Base-by-base conservation (phyloP, 257 asterid genomes). In the Mitragyna speciosa region DNA sequence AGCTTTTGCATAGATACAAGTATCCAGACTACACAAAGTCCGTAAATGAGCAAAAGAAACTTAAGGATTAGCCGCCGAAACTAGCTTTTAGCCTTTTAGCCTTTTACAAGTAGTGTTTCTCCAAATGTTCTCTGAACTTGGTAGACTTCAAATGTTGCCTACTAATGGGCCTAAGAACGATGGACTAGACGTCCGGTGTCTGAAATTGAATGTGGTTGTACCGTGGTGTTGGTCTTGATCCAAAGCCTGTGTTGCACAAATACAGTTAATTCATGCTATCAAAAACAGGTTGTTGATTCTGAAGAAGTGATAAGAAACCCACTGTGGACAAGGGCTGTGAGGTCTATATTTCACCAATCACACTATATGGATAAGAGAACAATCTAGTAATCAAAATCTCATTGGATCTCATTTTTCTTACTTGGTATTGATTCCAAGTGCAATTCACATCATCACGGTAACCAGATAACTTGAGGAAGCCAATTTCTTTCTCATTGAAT, bases 361-460 rank as follows among this genome's bases (percentile, higher is more conserved):
- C 88, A 83, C 84, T 72, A 83, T 86, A 24, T 26, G 82, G 96
- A 90, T 91, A 94, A 91, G 92, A 87, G 74, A 84, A 88, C 82
- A 89, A 91, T 91, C 96, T 84, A 70, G n/a, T 82, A 78, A 70
- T 79, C 84, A 77, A 74, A 75, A 41, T 82, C 82, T 81, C 43
- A 90, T 89, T 90, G 93, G 91, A 30, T 83, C 85, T 58, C 87
- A 43, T 54, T 72, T 72, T 76, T 7, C 71, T 28, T 30, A 73
- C 52, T 24, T 78, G 31, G 30, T 67, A 84, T 75, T 73, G 16
- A 59, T 72, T 76, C 89, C 68, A 70, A 80, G 79, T 75, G 87
- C 51, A 69, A 31, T 78, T 75, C 45, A 17, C 69, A 78, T 51
- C 72, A 79, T 22, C 66, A 51, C 54, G 30, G 12, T 61, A 30